Evolutionary conservation across 2,329 filamentous ascomycete species (phyloP).

Genomic region (Emergomyces pasteurianus): DNA sequence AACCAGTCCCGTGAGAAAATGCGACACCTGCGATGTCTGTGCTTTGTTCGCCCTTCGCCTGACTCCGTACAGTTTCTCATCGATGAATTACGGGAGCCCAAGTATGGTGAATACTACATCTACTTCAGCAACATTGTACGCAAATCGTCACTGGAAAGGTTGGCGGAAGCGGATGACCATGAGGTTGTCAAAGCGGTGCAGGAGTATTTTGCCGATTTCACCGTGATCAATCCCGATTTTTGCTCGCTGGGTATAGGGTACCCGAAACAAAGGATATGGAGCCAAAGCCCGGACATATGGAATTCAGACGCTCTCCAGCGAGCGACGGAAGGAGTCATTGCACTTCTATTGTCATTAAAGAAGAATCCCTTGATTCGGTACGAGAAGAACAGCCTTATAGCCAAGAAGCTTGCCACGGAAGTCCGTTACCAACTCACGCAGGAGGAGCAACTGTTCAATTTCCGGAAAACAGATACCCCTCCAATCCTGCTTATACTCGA

Average conservation of each 20-base stretch:
- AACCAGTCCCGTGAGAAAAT: slow-evolving; percentile 89
- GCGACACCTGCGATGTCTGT: slow-evolving; percentile 88
- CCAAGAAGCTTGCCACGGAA: slow-evolving; percentile 88
- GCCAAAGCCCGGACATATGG: slow-evolving; percentile 71
- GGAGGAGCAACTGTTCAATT: slow-evolving; percentile 93
- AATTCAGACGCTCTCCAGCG: slow-evolving; percentile 78
- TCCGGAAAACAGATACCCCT: slow-evolving; percentile 85
- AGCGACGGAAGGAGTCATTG: slow-evolving; percentile 75
- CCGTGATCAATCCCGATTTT: slow-evolving; percentile 88
- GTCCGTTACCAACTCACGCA: slow-evolving; percentile 87
- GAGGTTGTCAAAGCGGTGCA: slow-evolving; percentile 91
- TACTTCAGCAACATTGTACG: slow-evolving; percentile 98
- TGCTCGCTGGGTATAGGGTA: slow-evolving; percentile 67
- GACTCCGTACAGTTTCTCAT: slow-evolving; percentile 89
- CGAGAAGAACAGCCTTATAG: slow-evolving; percentile 76
- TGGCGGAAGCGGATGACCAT: slow-evolving; percentile 94
- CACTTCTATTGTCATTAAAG: slow-evolving; percentile 75
- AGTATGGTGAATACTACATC: slow-evolving; percentile 93
- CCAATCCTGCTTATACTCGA: slow-evolving; percentile 86
- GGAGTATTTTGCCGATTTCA: slow-evolving; percentile 92
- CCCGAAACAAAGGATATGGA: slow-evolving; percentile 69
- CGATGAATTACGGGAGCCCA: slow-evolving; percentile 89
- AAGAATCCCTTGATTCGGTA: slow-evolving; percentile 95
- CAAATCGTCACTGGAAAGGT: slow-evolving; percentile 84
- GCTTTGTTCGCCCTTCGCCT: slow-evolving; percentile 81